These are phyloP conservation scores for Aegle marmelos DNA, from an alignment of 345 rosid species.

Conservation along the genomic window DNA sequence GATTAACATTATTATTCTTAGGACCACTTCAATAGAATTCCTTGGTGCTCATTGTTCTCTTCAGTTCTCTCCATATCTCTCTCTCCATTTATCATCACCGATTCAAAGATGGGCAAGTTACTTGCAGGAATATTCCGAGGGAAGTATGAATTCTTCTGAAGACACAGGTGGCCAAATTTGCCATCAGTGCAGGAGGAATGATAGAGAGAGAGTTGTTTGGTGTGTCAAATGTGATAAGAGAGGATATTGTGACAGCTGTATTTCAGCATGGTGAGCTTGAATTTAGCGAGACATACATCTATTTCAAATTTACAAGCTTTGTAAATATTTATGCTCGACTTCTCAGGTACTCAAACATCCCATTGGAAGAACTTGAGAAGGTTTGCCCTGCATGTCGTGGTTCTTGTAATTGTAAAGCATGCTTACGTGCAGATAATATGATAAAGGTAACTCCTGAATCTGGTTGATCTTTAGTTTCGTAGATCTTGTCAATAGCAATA, in stretches of 20 bases:
- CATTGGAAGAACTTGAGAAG: conserved; percentile 78
- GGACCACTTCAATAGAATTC: not conserved
- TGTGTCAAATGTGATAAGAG: conserved; percentile 80
- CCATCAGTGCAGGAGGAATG: conserved; percentile 80
- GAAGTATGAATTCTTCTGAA: conserved; percentile 61
- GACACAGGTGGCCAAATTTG: conserved; percentile 72
- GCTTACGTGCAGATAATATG: conserved; percentile 79
- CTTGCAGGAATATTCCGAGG: conserved; percentile 73
- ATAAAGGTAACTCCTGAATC: conserved; percentile 54
- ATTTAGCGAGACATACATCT: conserved; percentile 3
- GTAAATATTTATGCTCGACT: conserved; percentile 16
- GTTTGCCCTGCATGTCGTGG: conserved; percentile 96
- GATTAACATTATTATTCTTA: not conserved
- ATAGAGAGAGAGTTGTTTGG: conserved; percentile 58
- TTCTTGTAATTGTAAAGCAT: conserved; percentile 79
- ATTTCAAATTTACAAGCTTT: conserved; percentile 9
- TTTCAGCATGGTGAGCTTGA: conserved; percentile 61
- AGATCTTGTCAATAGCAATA: not conserved
- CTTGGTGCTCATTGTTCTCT: not conserved
- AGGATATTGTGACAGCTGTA: conserved; percentile 83
- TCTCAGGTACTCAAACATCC: conserved; percentile 60
- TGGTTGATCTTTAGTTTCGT: conserved; percentile 1
- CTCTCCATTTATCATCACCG: not conserved
- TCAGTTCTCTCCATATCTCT: not conserved
- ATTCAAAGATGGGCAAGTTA: conserved; percentile 15